Evolutionary conservation across 768 basidiomycete species (phyloP).

Genomic region (Termitomyces sp.): DNA sequence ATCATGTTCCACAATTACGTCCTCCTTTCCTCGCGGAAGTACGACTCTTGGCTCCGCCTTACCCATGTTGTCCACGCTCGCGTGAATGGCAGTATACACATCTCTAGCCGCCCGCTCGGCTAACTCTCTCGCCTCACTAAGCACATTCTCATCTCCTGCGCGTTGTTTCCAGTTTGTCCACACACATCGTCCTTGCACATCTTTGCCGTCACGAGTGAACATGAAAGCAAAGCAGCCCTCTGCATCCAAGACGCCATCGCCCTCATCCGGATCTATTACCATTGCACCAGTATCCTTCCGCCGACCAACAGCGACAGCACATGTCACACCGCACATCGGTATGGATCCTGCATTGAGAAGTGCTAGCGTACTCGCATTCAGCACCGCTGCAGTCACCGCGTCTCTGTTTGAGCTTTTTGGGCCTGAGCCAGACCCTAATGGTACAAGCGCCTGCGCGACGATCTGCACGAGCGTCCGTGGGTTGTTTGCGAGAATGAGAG

Average conservation of each 20-base stretch:
- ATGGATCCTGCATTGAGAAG: constrained; percentile 66
- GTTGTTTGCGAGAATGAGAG: constrained; percentile 58
- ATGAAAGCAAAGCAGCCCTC: constrained; percentile 72
- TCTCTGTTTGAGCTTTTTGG: constrained; percentile 16
- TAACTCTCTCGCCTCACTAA: constrained; percentile 41
- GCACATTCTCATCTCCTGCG: constrained; percentile 26
- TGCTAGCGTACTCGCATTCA: constrained; percentile 68
- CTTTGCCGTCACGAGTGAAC: constrained; percentile 25
- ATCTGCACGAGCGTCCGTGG: constrained; percentile 75
- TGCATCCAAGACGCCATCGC: constrained; percentile 36
- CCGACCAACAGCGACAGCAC: constrained; percentile 57
- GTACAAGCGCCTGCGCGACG: constrained; percentile 59
- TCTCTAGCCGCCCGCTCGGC: constrained; percentile 39
- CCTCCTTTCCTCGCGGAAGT: neutral
- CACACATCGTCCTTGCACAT: constrained; percentile 30
- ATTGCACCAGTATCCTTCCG: constrained; percentile 23
- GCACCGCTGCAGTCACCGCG: constrained; percentile 52
- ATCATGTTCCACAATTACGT: constrained; percentile 8
- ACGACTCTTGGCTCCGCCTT: neutral
- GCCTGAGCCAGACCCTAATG: constrained; percentile 6
- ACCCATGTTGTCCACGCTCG: constrained; percentile 25
- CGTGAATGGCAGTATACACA: constrained; percentile 47
- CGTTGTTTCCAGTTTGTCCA: constrained; percentile 51
- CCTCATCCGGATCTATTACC: constrained; percentile 46
- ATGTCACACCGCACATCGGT: constrained; percentile 70